phyloP scores from a whole-genome alignment of 1,139 yeast genomes.

The Magnusiomyces suaveolens region DNA sequence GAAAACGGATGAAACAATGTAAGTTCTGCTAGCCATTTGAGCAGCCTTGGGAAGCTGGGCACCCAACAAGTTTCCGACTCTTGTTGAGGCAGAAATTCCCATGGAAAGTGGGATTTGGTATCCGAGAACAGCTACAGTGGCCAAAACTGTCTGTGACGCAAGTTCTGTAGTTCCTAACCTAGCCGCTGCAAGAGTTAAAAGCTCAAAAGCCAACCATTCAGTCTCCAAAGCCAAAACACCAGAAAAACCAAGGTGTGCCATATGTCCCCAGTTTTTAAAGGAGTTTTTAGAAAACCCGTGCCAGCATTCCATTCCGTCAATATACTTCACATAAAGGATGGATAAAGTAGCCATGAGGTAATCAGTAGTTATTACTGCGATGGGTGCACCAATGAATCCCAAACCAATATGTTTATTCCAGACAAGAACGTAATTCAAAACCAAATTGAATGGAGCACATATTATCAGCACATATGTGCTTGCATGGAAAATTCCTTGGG shows the following conservation, averaged over 20 bases:
- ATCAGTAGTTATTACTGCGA: slow-evolving; percentile 52
- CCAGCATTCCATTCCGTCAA: slow-evolving; percentile 69
- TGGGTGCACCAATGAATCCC: slow-evolving; percentile 61
- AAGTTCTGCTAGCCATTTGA: slow-evolving; percentile 52
- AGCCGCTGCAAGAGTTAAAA: slow-evolving; percentile 59
- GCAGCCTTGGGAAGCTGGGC: slow-evolving; percentile 59
- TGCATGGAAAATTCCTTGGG: slow-evolving; percentile 89
- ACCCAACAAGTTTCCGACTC: slow-evolving; percentile 81
- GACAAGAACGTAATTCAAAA: slow-evolving; percentile 65
- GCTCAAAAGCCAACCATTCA: slow-evolving; percentile 78
- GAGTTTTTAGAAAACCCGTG: slow-evolving; percentile 45
- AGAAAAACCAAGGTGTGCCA: slow-evolving; percentile 61
- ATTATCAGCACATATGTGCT: slow-evolving; percentile 68
- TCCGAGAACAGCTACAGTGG: slow-evolving; percentile 67
- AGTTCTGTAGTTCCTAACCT: slow-evolving; percentile 70
- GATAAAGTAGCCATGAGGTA: slow-evolving; percentile 53
- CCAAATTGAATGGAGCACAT: slow-evolving; percentile 70
- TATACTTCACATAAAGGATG: slow-evolving; percentile 42
- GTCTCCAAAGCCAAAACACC: slow-evolving; percentile 82
- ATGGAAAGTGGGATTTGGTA: slow-evolving; percentile 85
- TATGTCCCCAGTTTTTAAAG: slow-evolving; percentile 47
- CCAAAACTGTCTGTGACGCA: slow-evolving; percentile 82
- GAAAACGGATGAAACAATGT: slow-evolving; percentile 45
- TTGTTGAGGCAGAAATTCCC: slow-evolving; percentile 74
- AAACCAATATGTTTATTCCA: slow-evolving; percentile 58